A percentile compares a stretch with the other conserved stretches of the same genome.
Conservation (phyloP, 2,329 filamentous ascomycete genomes). For the Chlorencoelia australis region DNA sequence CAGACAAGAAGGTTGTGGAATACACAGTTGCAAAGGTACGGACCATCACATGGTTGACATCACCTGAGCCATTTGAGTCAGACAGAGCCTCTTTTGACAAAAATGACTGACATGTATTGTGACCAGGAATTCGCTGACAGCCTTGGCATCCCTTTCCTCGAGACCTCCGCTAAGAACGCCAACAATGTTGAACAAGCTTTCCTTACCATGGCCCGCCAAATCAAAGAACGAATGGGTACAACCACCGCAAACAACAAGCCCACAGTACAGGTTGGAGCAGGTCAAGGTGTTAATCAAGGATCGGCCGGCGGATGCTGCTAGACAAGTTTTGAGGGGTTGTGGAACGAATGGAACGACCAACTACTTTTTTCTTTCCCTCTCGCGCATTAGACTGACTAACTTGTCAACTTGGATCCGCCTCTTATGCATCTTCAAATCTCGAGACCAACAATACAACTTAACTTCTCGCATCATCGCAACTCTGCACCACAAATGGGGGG, state of each 20-base stretch:
- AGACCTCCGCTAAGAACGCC: constrained; percentile 99
- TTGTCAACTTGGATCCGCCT: constrained; percentile 21
- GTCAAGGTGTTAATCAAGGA: constrained; percentile 84
- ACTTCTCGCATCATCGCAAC: constrained; percentile 11
- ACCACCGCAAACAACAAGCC: constrained; percentile 95
- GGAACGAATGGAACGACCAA: constrained; percentile 13
- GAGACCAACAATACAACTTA: constrained; percentile 18
- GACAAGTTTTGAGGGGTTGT: constrained; percentile 25
- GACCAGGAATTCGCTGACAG: constrained; percentile 96
- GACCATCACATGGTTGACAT: constrained; percentile 20
- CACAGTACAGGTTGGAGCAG: constrained; percentile 89
- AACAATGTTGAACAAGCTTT: constrained; percentile 99
- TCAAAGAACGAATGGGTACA: constrained; percentile 99
- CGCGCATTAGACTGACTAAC: constrained; percentile 25
- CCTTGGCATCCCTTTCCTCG: constrained; percentile 96
- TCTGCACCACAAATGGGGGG: constrained; percentile 7
- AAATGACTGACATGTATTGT: constrained; percentile 12
- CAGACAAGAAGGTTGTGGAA: constrained; percentile 99
- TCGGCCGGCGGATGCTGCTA: constrained; percentile 89
- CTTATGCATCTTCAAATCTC: constrained; percentile 22
- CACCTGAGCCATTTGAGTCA: constrained; percentile 13
- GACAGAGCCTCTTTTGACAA: constrained; percentile 5
- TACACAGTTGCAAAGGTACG: constrained; percentile 98
- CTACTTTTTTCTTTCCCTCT: constrained; percentile 19
- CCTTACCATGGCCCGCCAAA: constrained; percentile 98